phyloP scores from a whole-genome alignment of 1,284 basidiomycete species.

The Ustilago loliicola region DNA sequence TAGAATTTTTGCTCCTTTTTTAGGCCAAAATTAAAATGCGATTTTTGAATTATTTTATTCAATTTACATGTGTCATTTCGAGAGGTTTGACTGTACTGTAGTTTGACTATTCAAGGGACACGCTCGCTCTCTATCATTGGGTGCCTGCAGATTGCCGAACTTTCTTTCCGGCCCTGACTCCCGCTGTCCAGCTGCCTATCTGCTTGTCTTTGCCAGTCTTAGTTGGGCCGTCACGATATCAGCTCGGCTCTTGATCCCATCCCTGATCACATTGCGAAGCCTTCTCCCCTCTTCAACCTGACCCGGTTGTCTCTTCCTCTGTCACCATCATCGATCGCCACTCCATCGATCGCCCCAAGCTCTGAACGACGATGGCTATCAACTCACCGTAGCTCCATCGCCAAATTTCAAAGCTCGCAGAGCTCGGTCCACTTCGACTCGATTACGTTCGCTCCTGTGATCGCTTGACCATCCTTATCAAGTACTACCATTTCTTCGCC shows the following conservation, averaged over 20 bases:
- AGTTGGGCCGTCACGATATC: slow-evolving; percentile 1
- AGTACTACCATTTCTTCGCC: not conserved
- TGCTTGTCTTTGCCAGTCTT: not conserved
- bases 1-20: too few species aligned
- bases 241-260: not conserved
- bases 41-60: too few species aligned
- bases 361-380: not conserved
- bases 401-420: slow-evolving; percentile 4
- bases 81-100: too few species aligned
- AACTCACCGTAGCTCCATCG: not conserved
- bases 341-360: not conserved
- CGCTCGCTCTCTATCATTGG: not conserved
- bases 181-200: not conserved
- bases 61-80: too few species aligned
- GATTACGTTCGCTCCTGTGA: not conserved
- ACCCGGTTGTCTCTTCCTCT: not conserved
- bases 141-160: slow-evolving; percentile 29
- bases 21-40: too few species aligned
- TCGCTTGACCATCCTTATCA: not conserved
- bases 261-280: not conserved
- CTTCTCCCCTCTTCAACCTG: not conserved
- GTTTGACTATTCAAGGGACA: too few species aligned
- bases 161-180: slow-evolving; percentile 3
- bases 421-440: slow-evolving; percentile 4
- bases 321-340: not conserved